These are phyloP conservation scores for Apophysomyces trapeziformis DNA, from an alignment of 371 early-diverging fungal species.

Conservation along the genomic window DNA sequence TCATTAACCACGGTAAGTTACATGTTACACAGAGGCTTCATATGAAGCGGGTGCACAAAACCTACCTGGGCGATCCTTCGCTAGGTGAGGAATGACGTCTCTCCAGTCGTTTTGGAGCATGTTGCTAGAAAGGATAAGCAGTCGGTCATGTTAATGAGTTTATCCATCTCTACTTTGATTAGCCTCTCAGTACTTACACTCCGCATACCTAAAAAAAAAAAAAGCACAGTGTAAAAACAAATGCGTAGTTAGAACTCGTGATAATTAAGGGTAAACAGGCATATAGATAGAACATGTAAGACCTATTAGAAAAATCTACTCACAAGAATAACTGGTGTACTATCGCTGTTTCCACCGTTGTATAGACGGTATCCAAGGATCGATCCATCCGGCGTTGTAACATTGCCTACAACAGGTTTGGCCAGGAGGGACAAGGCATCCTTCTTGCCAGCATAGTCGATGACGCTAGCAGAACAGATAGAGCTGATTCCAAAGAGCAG, in stretches of 20 bases:
- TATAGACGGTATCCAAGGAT: background rate
- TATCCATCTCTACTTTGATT: background rate
- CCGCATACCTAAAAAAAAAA: background rate
- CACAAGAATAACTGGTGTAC: background rate
- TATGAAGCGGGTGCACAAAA: background rate
- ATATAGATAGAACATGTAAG: background rate
- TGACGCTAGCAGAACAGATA: background rate
- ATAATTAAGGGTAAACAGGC: background rate
- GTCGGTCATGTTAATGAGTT: background rate
- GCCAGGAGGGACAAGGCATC: background rate
- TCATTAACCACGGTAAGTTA: background rate
- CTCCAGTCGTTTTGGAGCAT: background rate
- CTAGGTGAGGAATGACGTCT: background rate
- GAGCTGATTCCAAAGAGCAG: background rate
- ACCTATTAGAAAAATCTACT: background rate
- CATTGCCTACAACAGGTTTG: background rate
- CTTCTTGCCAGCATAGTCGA: background rate
- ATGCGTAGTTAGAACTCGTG: background rate
- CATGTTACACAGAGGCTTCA: background rate
- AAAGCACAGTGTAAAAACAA: background rate
- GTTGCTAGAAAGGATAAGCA: background rate
- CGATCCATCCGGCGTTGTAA: background rate
- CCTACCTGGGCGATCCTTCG: background rate
- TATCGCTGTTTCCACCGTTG: background rate
- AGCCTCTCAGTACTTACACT: background rate